phyloP scores from a whole-genome alignment of 1,284 basidiomycete species.

The Sanghuangporus sanghuang region DNA sequence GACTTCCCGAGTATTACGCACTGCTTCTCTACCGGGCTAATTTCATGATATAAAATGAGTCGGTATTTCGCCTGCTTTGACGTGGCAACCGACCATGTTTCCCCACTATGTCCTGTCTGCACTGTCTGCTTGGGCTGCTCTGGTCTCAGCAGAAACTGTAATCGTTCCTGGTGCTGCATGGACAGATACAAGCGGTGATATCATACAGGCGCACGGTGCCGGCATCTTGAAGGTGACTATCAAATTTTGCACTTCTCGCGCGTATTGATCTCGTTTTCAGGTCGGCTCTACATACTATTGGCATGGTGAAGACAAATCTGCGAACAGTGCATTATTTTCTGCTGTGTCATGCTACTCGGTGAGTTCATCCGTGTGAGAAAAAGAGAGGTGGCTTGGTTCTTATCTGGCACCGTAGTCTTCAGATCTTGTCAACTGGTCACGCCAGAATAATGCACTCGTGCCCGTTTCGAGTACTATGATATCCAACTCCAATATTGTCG shows the following conservation, averaged over 20 bases:
- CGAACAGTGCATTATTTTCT: slow-evolving; percentile 50
- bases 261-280: slow-evolving; percentile 25
- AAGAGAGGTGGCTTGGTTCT: neutral
- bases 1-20: no score
- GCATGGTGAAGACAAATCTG: slow-evolving; percentile 61
- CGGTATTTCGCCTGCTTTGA: neutral
- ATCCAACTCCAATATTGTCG: slow-evolving; percentile 54
- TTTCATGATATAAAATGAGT: neutral
- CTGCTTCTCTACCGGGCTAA: neutral
- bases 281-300: slow-evolving; percentile 56
- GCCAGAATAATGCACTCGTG: slow-evolving; percentile 52
- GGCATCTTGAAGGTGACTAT: slow-evolving; percentile 48
- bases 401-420: slow-evolving; percentile 34
- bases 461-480: slow-evolving; percentile 51
- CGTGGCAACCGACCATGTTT: neutral
- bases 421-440: slow-evolving; percentile 50
- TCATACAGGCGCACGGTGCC: slow-evolving; percentile 62
- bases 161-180: slow-evolving; percentile 62
- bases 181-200: slow-evolving; percentile 56
- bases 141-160: slow-evolving; percentile 25
- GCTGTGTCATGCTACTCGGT: slow-evolving; percentile 59
- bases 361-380: slow-evolving; percentile 11
- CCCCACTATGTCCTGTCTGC: neutral
- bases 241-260: neutral
- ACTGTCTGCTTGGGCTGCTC: neutral